These are phyloP conservation scores for Parathielavia appendiculata DNA, from an alignment of 495 filamentous ascomycete genomes.

Conservation along the genomic window DNA sequence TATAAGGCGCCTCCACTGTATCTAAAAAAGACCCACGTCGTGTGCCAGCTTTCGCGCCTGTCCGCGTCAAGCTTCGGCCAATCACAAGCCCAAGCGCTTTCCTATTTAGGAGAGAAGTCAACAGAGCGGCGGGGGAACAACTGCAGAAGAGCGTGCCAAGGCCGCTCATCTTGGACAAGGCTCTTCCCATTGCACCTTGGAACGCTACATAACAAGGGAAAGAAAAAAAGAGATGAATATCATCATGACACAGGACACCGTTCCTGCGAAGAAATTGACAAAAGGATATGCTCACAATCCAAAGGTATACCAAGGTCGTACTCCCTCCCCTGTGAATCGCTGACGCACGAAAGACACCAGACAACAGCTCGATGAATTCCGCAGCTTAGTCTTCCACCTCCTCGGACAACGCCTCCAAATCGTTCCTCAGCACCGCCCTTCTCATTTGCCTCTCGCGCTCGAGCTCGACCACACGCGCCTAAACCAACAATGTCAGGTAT, in stretches of 20 bases:
- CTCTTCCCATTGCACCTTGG: neutral
- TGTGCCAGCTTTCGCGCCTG: conserved; percentile 14
- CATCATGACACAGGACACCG: no score
- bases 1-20: neutral
- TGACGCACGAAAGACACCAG: no score
- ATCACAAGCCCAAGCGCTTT: conserved; percentile 15
- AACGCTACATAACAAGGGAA: no score
- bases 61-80: conserved; percentile 23
- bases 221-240: no score
- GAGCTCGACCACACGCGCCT: conserved; percentile 41
- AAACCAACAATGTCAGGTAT: no score
- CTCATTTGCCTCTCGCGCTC: conserved; percentile 46
- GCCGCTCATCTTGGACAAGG: neutral
- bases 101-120: conserved; percentile 27
- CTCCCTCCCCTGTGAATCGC: no score
- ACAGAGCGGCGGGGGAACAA: conserved; percentile 8
- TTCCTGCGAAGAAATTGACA: no score
- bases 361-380: neutral
- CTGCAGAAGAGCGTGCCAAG: conserved; percentile 9
- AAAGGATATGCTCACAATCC: no score
- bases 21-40: conserved; percentile 18
- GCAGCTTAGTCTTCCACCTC: neutral
- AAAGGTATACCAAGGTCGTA: no score
- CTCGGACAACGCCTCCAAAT: conserved; percentile 20
- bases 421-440: conserved; percentile 12